A percentile compares a stretch with the other conserved stretches of the same genome.
Conservation (phyloP, 2,329 filamentous ascomycete species). For the Hysterium pulicare region DNA sequence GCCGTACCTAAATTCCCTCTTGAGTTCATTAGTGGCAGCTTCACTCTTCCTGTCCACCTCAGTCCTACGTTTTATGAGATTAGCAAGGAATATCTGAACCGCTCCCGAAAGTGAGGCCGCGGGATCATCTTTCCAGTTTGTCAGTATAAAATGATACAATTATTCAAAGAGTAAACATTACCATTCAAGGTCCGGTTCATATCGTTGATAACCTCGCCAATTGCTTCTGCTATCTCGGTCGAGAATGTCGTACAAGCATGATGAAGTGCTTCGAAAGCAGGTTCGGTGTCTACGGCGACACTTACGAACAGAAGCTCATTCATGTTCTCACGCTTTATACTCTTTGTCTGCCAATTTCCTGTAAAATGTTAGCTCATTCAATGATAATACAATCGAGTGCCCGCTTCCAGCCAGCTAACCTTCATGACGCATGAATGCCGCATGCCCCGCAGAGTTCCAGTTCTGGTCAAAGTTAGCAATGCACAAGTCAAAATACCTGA, state of each 20-base stretch:
- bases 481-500: too few relatives aligned
- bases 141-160: not conserved
- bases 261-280: not conserved
- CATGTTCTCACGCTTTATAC: not conserved
- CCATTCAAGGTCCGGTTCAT: not conserved
- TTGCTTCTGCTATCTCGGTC: not conserved
- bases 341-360: constrained; percentile 4
- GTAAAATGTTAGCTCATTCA: not conserved
- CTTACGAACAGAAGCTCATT: constrained; percentile 4
- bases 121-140: constrained; percentile 6
- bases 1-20: not conserved
- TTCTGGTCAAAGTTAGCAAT: too few relatives aligned
- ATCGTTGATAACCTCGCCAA: not conserved
- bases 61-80: constrained; percentile 4
- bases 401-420: not conserved
- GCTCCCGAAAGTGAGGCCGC: constrained; percentile 6
- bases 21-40: constrained; percentile 1
- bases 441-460: too few relatives aligned
- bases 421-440: too few relatives aligned
- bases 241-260: not conserved
- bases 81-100: constrained; percentile 4
- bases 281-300: constrained; percentile 2
- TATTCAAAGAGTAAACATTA: not conserved
- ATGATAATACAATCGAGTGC: not conserved
- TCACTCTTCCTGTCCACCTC: constrained; percentile 6